Evolutionary conservation across 805 yeast species (phyloP), one percentile per base, ranked within the genome.

Genomic region (Candida suzukii): DNA sequence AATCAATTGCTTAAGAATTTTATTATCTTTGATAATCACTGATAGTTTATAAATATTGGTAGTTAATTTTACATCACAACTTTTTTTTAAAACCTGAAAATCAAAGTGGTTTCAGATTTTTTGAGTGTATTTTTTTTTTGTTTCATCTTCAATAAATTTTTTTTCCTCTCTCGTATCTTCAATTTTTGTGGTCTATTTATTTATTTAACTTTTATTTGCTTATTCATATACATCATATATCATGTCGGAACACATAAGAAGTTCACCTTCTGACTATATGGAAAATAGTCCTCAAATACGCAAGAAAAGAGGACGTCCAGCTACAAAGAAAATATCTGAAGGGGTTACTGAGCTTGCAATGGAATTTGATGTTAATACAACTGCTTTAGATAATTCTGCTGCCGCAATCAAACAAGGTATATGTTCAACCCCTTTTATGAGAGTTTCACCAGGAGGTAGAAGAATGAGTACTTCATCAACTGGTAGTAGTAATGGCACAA

Each of bases 371-470:
- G 43, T 57, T 14, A 49, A 46, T 36, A 19, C 19, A 2, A 54
- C 47, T 46, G 58, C 57, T 9, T 49, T 49, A 17, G 47, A 48
- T 20, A 49, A 52, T 34, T 56, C 61, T 7, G 59, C 61, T 7
- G 61, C 61, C 3, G 52, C 53, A 11, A 50, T 53, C 5, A 49
- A 50, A 32, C 56, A 57, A 41, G 62, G 59, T 16, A 48, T 58
- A 34, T 46, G 51, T 27, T 53, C 63, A 2, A 54, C 57, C 8
- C 63, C 64, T 8, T 52, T 58, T n/a, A 59, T 59, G 63, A 51
- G 51, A 27, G 49, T 59, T n/a, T 57, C 54, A 18, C 62, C 61
- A 4, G 53, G 46, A 18, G 46, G 49, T 38, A 46, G 54, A 38
- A 44, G 47, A 31, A 39, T 45, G 7, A 37, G 44, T 30, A 16